Evolutionary conservation across 2,329 filamentous ascomycete species (phyloP).

Genomic region (Fusarium sp.): DNA sequence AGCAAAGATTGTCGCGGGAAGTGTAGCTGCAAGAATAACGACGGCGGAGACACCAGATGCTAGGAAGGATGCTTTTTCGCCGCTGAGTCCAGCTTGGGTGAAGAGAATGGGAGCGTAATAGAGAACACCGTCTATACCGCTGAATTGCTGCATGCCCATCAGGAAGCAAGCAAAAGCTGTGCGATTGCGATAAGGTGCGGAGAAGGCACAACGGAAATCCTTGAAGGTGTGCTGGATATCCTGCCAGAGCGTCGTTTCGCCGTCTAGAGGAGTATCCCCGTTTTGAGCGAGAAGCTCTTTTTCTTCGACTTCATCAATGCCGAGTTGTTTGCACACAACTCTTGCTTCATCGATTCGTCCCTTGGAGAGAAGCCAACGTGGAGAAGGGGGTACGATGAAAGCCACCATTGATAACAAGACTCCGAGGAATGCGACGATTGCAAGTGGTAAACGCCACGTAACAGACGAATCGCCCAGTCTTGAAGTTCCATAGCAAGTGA

Average conservation of each 20-base stretch:
- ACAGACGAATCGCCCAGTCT: conserved; percentile 57
- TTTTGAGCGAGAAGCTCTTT: conserved; percentile 52
- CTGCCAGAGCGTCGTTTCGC: conserved; percentile 47
- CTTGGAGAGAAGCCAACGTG: conserved; percentile 65
- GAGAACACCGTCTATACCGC: conserved; percentile 70
- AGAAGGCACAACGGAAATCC: conserved; percentile 52
- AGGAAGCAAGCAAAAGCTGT: conserved; percentile 67
- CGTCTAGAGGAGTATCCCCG: conserved; percentile 25
- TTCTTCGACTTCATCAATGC: conserved; percentile 57
- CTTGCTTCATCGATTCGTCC: conserved; percentile 59
- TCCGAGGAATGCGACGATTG: conserved; percentile 52
- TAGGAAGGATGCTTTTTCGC: conserved; percentile 64
- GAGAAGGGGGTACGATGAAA: conserved; percentile 62
- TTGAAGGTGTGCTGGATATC: conserved; percentile 46
- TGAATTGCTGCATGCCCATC: conserved; percentile 69
- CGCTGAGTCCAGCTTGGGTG: conserved; percentile 67
- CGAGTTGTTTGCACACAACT: conserved; percentile 54
- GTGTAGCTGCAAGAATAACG: conserved; percentile 65
- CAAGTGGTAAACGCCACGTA: conserved; percentile 68
- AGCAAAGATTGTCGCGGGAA: conserved; percentile 66
- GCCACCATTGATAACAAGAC: conserved; percentile 47
- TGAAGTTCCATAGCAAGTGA: conserved; percentile 69
- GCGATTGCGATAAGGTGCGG: conserved; percentile 55
- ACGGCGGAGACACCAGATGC: conserved; percentile 70
- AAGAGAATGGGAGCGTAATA: conserved; percentile 73